Base-by-base conservation (phyloP, 495 filamentous ascomycete species). In the Penicillium cinerascens region DNA sequence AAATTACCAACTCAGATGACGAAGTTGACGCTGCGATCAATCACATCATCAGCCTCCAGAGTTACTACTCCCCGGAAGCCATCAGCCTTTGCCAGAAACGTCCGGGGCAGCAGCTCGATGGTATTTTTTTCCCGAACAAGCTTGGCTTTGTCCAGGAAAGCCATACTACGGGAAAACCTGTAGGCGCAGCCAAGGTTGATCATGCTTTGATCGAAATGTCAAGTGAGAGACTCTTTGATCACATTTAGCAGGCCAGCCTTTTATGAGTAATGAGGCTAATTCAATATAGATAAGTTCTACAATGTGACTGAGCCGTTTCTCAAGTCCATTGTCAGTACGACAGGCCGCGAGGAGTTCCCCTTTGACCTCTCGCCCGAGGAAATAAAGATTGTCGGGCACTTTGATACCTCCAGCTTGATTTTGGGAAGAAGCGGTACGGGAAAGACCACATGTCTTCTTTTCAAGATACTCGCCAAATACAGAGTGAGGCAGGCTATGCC, bases 391-490 rank as follows among this genome's bases (percentile, higher is more conserved):
- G 68, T 77, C 6, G 43, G 50, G 4, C 70, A 77, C 33, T 49
- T 63, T 35, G 37, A 58, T 9, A 63, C 58, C 23, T 51, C 71
- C 0, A 68, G 52, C 40, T 51, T 77, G 23, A 76, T 77, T 6
- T 33, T 77, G 25, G 74, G 74, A 10, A 55, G 74, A 40, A 76
- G 74, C 35, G 74, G 74, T 5, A 77, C 74, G 0, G 74, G 74
- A 0, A 77, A 77, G 49, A 77, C 74, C 0, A 74, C 71, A 0
- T 77, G 74, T 25, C 43, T 77, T 0, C 44, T 74, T 6, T 76
- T 67, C 36, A 76, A 77, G 37, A 45, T 77, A 9, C 37, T 70
- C 9, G 56, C 51, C 8, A 68, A 66, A 39, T 66, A 66, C 17
- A 17, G 60, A 15, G 55, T 58, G 16, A 48, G 54, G 16, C 51